A percentile compares a stretch with the other conserved stretches of the same genome.
These are phyloP conservation scores for Cytospora mali DNA, from an alignment of 2,329 filamentous ascomycete genomes.

Conservation along the genomic window DNA sequence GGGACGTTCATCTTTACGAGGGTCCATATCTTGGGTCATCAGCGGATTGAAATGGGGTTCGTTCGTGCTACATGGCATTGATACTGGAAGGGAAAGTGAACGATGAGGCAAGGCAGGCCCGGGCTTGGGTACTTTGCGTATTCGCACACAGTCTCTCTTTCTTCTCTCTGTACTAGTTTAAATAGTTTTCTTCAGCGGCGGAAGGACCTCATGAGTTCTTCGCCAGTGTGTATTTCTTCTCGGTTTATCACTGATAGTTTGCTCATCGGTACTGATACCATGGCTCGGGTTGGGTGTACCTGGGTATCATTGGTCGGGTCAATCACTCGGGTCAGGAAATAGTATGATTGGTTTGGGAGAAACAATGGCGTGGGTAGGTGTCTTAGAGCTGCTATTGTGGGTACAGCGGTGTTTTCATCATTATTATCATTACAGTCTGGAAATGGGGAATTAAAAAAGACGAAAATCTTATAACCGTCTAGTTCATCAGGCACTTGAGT, in stretches of 20 bases:
- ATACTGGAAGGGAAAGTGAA: background rate
- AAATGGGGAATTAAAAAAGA: background rate
- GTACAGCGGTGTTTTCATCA: background rate
- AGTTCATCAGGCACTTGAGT: no score
- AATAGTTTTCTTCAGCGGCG: slow-evolving; percentile 1
- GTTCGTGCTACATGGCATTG: background rate
- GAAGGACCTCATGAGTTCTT: background rate
- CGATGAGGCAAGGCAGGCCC: slow-evolving; percentile 3
- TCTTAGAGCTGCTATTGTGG: background rate
- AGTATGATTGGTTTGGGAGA: background rate
- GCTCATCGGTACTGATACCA: slow-evolving; percentile 16
- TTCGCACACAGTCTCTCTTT: no score
- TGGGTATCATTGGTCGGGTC: background rate
- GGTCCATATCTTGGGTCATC: slow-evolving; percentile 1
- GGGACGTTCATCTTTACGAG: background rate
- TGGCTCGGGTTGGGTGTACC: slow-evolving; percentile 9
- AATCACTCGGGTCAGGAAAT: background rate
- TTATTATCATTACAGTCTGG: background rate
- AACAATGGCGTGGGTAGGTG: background rate
- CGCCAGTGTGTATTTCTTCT: slow-evolving; percentile 5
- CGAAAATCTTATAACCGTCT: background rate
- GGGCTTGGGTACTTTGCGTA: background rate
- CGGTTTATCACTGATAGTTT: background rate
- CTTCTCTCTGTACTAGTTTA: slow-evolving; percentile 10
- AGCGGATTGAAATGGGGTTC: slow-evolving; percentile 1